Evolutionary conservation across 1,284 basidiomycete species (phyloP), one percentile per base, ranked within the genome.

Genomic region (Marasmius oreades): DNA sequence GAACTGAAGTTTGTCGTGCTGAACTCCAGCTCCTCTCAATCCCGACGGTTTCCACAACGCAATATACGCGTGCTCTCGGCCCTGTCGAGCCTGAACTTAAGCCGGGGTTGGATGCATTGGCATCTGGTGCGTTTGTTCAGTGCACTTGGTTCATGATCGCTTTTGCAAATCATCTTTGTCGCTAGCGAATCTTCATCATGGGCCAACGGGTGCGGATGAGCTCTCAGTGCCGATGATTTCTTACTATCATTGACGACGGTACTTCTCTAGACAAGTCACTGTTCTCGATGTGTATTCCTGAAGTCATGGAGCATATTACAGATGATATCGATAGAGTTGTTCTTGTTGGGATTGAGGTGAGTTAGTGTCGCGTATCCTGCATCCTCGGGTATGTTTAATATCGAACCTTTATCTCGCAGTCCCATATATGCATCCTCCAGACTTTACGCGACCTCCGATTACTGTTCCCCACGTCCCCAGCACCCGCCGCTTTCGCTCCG

Each of bases 391-490:
- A 45, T 23, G 24, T 14, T 18, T 20, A 37, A 23, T 16, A 22
- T 51, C 45, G 48, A 11, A 16, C 2, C 6, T 26, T 23, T 1
- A 36, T 36, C 51, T 34, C 52, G n/a, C 66, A 92, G 89, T 82
- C 89, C 2, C 95, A 97, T 64, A 86, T 98, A 57, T 98, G 95
- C 66, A 85, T 97, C 8, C 78, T 92, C 3, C 93, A 95, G 72
- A 90, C 91, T 0, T 78, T 87, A 0, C 74, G 93, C 7, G 85
- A 89, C 56, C 76, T 93, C 22, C 70, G 11, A 84, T 77, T 65
- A 80, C 80, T 24, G 22, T 22, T 46, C 34, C 52, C 20, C 10
- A 57, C 10, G 11, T 55, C 36, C n/a, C n/a, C 16, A 45, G 28
- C 55, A 36, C 51, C 59, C 86, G 10, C 28, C 28, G 4, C 28